These are phyloP conservation scores for Fomitopsis betulina DNA, from an alignment of 1,284 basidiomycete genomes.

Conservation along the genomic window DNA sequence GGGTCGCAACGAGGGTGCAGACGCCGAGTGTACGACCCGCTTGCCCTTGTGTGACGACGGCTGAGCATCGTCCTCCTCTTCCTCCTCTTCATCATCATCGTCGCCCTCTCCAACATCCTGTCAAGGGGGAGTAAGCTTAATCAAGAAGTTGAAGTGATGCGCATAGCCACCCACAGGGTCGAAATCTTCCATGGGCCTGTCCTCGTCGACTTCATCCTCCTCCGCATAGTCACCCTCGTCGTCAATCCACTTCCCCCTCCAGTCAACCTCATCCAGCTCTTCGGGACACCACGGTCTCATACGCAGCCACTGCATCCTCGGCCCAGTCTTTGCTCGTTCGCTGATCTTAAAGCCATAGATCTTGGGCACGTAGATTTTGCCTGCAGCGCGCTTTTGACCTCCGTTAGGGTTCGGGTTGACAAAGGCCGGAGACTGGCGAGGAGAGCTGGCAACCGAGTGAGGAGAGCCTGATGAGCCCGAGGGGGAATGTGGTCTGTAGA, in stretches of 20 bases:
- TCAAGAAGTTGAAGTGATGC: too few species aligned
- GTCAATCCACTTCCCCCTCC: conserved; percentile 82
- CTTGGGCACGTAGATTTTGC: conserved; percentile 85
- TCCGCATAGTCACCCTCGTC: conserved; percentile 64
- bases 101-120: conserved; percentile 62
- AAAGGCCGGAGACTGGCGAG: conserved; percentile 50
- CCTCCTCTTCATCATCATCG: conserved; percentile 57
- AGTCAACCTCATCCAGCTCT: conserved; percentile 85
- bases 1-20: conserved; percentile 24
- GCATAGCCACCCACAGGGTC: conserved; percentile 55
- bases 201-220: conserved; percentile 59
- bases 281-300: conserved; percentile 75
- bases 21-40: conserved; percentile 27
- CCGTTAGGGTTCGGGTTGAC: conserved; percentile 83
- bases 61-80: conserved; percentile 47
- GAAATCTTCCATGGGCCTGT: conserved; percentile 79
- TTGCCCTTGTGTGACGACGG: conserved; percentile 25
- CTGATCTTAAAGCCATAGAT: conserved; percentile 93
- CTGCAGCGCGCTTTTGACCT: conserved; percentile 81
- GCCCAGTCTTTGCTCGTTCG: conserved; percentile 84
- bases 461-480: conserved; percentile 49
- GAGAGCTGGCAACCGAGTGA: conserved; percentile 43
- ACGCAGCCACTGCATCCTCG: conserved; percentile 95
- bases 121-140: conserved; percentile 3
- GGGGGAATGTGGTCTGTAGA: conserved; percentile 63